Percentiles rank a stretch among this genome's conserved stretches.
phyloP scores from a whole-genome alignment of 305 asterid genomes.

The Fraxinus floribunda region DNA sequence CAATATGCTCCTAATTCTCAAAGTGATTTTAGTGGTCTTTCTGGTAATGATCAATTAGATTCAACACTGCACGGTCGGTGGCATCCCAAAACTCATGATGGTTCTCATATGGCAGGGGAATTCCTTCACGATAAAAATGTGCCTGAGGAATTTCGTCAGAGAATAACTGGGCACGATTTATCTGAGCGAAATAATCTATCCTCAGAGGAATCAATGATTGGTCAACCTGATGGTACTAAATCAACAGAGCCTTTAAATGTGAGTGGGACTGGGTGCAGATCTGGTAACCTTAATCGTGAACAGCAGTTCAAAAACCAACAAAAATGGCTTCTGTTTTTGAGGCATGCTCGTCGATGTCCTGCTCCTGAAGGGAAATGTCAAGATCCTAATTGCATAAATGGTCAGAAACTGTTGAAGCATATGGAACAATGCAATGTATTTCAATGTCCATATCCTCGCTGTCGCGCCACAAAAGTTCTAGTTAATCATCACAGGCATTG shows the following conservation, averaged over 20 bases:
- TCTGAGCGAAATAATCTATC: slow-evolving; percentile 64
- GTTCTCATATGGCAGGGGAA: slow-evolving; percentile 45
- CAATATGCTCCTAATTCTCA: slow-evolving; percentile 48
- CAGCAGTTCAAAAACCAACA: slow-evolving; percentile 62
- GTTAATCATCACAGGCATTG: slow-evolving; percentile 59
- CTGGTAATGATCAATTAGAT: slow-evolving; percentile 47
- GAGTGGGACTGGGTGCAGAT: slow-evolving; percentile 38
- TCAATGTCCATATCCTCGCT: slow-evolving; percentile 70
- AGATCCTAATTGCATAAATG: slow-evolving; percentile 60
- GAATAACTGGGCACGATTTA: slow-evolving; percentile 56
- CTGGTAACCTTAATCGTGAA: slow-evolving; percentile 52
- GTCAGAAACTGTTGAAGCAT: slow-evolving; percentile 76
- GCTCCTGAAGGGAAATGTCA: slow-evolving; percentile 76
- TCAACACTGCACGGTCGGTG: slow-evolving; percentile 51
- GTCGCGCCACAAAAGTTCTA: slow-evolving; percentile 52
- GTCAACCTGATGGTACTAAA: slow-evolving; percentile 53
- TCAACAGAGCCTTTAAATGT: slow-evolving; percentile 50
- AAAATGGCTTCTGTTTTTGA: slow-evolving; percentile 80
- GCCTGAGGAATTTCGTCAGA: slow-evolving; percentile 59
- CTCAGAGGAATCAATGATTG: slow-evolving; percentile 56
- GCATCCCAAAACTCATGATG: slow-evolving; percentile 65
- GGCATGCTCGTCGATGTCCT: slow-evolving; percentile 88
- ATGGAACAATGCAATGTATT: slow-evolving; percentile 53
- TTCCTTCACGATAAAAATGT: slow-evolving; percentile 46
- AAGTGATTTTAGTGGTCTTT: slow-evolving; percentile 48